phyloP scores from a whole-genome alignment of 768 basidiomycete species.

The Termitomyces sp. region DNA sequence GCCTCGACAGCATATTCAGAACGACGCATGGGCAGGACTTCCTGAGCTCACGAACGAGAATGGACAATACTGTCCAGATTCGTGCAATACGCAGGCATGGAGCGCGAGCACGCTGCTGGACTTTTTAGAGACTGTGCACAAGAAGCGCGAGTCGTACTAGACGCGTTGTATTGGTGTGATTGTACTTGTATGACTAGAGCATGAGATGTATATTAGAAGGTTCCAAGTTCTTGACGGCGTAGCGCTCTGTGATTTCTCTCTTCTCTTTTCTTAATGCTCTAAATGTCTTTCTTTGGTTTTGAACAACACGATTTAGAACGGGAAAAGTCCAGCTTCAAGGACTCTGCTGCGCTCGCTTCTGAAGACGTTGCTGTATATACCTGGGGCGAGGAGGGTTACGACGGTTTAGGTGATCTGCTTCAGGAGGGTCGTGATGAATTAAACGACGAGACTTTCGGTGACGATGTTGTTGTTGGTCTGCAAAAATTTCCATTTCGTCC shows the following conservation, averaged over 20 bases:
- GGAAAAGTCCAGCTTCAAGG: conserved; percentile 55
- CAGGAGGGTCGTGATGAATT: conserved; percentile 89
- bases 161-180: conserved; percentile 9
- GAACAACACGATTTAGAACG: conserved; percentile 59
- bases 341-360: conserved; percentile 46
- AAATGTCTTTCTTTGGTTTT: conserved; percentile 88
- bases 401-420: conserved; percentile 83
- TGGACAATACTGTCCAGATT: conserved; percentile 80
- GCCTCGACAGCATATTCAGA: conserved; percentile 69
- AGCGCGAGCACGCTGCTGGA: conserved; percentile 90
- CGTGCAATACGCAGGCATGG: conserved; percentile 96
- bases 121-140: conserved; percentile 76
- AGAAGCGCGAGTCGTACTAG: conserved; percentile 16
- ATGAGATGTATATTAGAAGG: conserved; percentile 10
- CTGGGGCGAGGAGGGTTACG: conserved; percentile 89
- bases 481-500: conserved; percentile 12
- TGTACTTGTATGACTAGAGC: conserved; percentile 12
- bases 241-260: not conserved
- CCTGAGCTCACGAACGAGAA: conserved; percentile 91
- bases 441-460: conserved; percentile 97
- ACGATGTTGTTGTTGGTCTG: conserved; percentile 67
- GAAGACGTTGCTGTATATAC: conserved; percentile 90
- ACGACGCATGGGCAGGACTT: conserved; percentile 88
- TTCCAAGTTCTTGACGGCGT: not conserved
- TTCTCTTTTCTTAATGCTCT: conserved; percentile 29